Base-by-base conservation (phyloP, 306 rosid genomes). In the Lathyrus sativus region DNA sequence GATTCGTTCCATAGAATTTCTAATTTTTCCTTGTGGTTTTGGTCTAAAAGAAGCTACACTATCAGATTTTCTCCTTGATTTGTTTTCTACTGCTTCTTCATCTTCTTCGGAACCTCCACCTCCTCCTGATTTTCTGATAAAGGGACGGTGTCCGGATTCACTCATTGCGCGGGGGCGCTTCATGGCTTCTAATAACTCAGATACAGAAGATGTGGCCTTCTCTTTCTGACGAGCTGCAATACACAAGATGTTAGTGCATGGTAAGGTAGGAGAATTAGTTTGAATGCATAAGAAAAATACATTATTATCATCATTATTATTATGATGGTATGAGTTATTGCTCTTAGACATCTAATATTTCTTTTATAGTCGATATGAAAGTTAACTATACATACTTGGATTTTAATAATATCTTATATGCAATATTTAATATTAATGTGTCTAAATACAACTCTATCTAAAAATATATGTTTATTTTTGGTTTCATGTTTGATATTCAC, bases 221-320 rank as follows among this genome's bases (percentile, higher is more conserved):
- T 93, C 99, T 75, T 86, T 88, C 77, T 90, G 95, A 33, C 99
- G 96, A 39, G 97, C 99, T 93, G 91, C 85, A 85, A 41, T 31
- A 53, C 1, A 65, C 59, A 60, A 69, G 22, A 57, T 46, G 33
- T 75, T 58, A 75, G 68, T 72, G 42, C 39, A 35, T 5, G 39
- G 9, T 35, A 35, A 35, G 9, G 39, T 35, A 6, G 39, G 39
- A 35, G 9, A 35, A 35, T 35, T 7, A 35, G 39, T 35, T 35
- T 35, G 39, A 35, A 35, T 35, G 9, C 39, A 35, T 35, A 35
- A 2, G 2, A 35, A 33, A 31, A 33, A 33, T 33, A 33, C 38
- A 33, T 33, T 33, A 33, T 33, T 33, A 33, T 33, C 6, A 31
- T 31, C 9, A 33, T 6, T 33, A 6, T 7, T 35, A 35, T 35